Conservation (phyloP, 345 rosid genomes). For the Luvunga scandens region DNA sequence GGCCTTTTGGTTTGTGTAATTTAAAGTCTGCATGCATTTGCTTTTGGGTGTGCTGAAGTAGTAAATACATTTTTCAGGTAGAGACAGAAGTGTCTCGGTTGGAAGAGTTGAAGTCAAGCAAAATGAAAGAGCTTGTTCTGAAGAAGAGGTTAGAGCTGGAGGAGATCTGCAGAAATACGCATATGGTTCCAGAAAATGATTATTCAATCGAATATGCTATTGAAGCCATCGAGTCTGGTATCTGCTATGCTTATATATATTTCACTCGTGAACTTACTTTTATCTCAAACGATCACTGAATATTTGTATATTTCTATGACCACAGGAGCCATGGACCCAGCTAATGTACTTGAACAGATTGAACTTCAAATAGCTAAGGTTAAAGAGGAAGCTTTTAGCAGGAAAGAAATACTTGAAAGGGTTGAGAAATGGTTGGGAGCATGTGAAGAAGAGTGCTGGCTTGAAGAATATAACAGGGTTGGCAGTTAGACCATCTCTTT, state of each 20-base stretch:
- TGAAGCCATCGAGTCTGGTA: conserved; percentile 85
- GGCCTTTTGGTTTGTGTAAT: not conserved
- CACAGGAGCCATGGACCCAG: conserved; percentile 67
- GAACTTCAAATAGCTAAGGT: conserved; percentile 79
- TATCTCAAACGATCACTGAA: not conserved
- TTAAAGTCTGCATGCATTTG: conserved; percentile 3
- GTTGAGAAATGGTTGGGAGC: conserved; percentile 95
- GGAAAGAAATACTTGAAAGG: conserved; percentile 91
- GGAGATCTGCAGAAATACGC: conserved; percentile 90
- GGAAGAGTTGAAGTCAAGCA: conserved; percentile 88
- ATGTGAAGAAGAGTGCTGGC: conserved; percentile 98
- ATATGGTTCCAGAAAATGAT: conserved; percentile 64
- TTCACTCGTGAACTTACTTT: not conserved
- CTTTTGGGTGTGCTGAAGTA: not conserved
- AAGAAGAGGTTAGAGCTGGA: conserved; percentile 88
- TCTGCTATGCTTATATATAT: not conserved
- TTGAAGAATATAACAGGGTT: conserved; percentile 96
- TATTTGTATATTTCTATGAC: not conserved
- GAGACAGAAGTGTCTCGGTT: conserved; percentile 83
- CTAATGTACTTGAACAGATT: conserved; percentile 64
- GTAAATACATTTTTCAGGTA: conserved; percentile 49
- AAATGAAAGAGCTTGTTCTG: conserved; percentile 94
- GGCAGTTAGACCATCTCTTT: conserved; percentile 17
- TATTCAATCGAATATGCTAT: conserved; percentile 62
- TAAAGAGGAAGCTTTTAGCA: conserved; percentile 87